Evolutionary conservation across 345 rosid species (phyloP), one percentile per base, ranked within the genome.

Genomic region (Aquilaria yunnanensis): DNA sequence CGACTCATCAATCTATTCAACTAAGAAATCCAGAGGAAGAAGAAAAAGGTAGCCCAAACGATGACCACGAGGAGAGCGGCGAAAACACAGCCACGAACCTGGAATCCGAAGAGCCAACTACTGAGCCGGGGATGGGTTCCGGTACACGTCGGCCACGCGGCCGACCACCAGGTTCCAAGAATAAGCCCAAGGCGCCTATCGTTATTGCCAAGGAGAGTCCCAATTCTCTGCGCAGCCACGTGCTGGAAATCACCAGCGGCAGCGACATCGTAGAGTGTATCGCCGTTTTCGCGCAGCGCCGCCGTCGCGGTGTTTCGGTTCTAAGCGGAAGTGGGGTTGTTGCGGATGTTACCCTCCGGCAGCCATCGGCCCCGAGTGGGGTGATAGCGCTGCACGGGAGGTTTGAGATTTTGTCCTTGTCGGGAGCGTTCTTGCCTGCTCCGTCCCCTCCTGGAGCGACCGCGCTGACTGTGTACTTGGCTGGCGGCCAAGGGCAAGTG

Each of bases 401-500:
- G 47, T 57, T 57, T 9, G 60, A 57, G 60, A 57, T 57, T 32
- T 14, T 57, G 34, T 57, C 60, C 2, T 14, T 57, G 14, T 32
- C 47, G 0, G 60, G 60, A 16, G 41, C 46, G 29, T 43, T 57
- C 47, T 16, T 57, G 16, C 60, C 60, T 9, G 47, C 60, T 57
- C 60, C 60, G 16, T 43, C 60, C 46, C 60, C 60, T 3, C 60
- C 46, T 14, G 60, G 46, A 1, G 46, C 47, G 23, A 46, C 47
- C 2, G 60, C 47, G 14, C 30, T 57, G 9, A 32, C 60, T 9
- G 41, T 57, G 6, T 57, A 32, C n/a, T 57, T 57, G 47, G 34
- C 60, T 0, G 59, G 59, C 0, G 59, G 59, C 32, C 59, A 55
- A 37, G 59, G 59, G 12, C 59, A 55, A 37, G 59, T 55, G 34